Base-by-base conservation (phyloP, 2,329 filamentous ascomycete species). In the Aspergillus sojae region DNA sequence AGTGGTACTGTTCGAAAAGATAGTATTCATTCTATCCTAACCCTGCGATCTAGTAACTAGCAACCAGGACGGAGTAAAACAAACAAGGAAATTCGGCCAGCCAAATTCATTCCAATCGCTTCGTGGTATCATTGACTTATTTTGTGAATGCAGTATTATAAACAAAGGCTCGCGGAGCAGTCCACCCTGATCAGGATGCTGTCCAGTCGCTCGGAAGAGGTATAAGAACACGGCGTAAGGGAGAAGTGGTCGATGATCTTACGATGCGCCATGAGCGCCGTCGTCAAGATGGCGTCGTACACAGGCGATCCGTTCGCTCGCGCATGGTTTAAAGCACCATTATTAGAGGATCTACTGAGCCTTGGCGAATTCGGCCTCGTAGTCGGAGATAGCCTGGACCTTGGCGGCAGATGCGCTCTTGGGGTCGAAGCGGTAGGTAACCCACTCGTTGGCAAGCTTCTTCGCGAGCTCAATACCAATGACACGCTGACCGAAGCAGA, bases 401-500 rank as follows among this genome's bases (percentile, higher is more conserved):
- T 88, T 89, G 2, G 86, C 85, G 28, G 87, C 87, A 70, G 86
- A 89, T 57, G 85, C 84, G 77, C 88, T 90, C 63, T 79, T 80
- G 50, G 84, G 81, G 77, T 96, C 92, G 79, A 95, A 95, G 63
- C 87, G 83, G 78, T 95, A 94, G n/a, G 87, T 90, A 39, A 96
- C 76, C 92, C 92, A 96, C 82, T 96, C 92, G 75, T 84, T 88
- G 0, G 88, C 92, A 70, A 96, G 76, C 72, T 91, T 83, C 71
- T 92, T 86, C 50, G 92, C 92, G 48, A 96, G 79, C 80, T 96
- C 93, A 55, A 95, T 76, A 0, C 93, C 92, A 52, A 96, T 86
- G 0, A 96, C 92, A 26, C 92, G 82, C 84, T 96, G 90, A 0
- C 92, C 92, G 83, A 96, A 89, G 76, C 93, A 96, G 65, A 96